Evolutionary conservation across 73 alveolate genomes (phyloP).

Genomic region (Paramecium bursaria): DNA sequence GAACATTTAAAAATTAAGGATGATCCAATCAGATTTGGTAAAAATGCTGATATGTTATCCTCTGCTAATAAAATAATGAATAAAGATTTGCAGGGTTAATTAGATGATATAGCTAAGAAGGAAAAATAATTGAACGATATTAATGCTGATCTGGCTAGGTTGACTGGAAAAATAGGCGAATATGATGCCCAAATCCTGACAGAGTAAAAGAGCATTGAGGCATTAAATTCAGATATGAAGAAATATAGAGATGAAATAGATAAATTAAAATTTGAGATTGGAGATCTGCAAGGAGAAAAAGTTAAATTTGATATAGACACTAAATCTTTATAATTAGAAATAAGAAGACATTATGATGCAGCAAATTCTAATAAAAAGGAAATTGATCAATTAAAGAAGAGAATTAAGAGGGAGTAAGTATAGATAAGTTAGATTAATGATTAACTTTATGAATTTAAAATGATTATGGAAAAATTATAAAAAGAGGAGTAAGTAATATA

Average conservation of each 20-base stretch:
- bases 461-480: conserved; percentile 64
- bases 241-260: conserved; percentile 70
- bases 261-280: conserved; percentile 60
- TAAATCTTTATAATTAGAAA: conserved; percentile 24
- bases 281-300: conserved; percentile 61
- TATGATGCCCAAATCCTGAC: conserved; percentile 54
- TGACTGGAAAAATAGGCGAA: conserved; percentile 1
- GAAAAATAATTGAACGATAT: conserved; percentile 65
- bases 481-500: conserved; percentile 68
- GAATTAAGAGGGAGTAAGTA: conserved; percentile 48
- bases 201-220: conserved; percentile 42
- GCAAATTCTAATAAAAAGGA: conserved; percentile 42
- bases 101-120: conserved; percentile 72
- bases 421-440: conserved; percentile 15
- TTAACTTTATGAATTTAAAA: conserved; percentile 68
- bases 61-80: conserved; percentile 74
- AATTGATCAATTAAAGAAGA: conserved; percentile 68
- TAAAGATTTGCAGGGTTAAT: conserved; percentile 72
- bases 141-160: conserved; percentile 21
- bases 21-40: conserved; percentile 81
- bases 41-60: conserved; percentile 80
- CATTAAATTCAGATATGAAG: neutral
- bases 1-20: conserved; percentile 78
- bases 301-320: conserved; percentile 41
- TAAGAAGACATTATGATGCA: conserved; percentile 53